Conservation (phyloP, 306 rosid species). For the Vicia villosa region DNA sequence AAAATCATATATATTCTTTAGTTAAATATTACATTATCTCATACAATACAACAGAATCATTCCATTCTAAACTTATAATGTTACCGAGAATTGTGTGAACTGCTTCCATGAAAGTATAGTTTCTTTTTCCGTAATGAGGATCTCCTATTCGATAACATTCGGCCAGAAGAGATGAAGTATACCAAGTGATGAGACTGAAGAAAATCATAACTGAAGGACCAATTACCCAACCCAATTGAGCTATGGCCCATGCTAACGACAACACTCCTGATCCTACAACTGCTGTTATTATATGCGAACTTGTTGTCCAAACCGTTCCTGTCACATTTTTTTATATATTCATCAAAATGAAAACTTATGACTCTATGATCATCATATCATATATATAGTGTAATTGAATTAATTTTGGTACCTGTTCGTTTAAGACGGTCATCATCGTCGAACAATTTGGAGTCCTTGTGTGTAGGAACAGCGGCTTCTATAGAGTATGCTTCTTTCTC, state of each 20-base stretch:
- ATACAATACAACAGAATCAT: background rate
- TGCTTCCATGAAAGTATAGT: constrained; percentile 53
- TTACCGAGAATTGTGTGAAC: constrained; percentile 54
- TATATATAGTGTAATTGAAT: too few species aligned
- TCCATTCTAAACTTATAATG: background rate
- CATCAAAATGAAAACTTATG: too few species aligned
- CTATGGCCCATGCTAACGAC: constrained; percentile 63
- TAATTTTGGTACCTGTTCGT: constrained; percentile 44
- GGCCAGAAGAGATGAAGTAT: constrained; percentile 45
- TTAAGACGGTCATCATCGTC: constrained; percentile 54
- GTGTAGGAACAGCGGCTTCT: constrained; percentile 21
- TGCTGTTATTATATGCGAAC: constrained; percentile 62
- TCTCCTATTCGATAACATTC: constrained; percentile 56
- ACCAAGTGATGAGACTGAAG: constrained; percentile 46
- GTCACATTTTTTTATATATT: background rate
- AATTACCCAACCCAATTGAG: constrained; percentile 61
- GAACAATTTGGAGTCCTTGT: background rate
- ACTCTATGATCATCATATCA: background rate
- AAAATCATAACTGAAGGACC: constrained; percentile 50
- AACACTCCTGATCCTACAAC: constrained; percentile 70
- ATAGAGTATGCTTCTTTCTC: constrained; percentile 13
- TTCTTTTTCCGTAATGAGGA: constrained; percentile 43
- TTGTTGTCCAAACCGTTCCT: constrained; percentile 64
- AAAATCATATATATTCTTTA: background rate
- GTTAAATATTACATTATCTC: background rate